phyloP scores from a whole-genome alignment of 23 red algal species.

The Porphyridium purpureum region DNA sequence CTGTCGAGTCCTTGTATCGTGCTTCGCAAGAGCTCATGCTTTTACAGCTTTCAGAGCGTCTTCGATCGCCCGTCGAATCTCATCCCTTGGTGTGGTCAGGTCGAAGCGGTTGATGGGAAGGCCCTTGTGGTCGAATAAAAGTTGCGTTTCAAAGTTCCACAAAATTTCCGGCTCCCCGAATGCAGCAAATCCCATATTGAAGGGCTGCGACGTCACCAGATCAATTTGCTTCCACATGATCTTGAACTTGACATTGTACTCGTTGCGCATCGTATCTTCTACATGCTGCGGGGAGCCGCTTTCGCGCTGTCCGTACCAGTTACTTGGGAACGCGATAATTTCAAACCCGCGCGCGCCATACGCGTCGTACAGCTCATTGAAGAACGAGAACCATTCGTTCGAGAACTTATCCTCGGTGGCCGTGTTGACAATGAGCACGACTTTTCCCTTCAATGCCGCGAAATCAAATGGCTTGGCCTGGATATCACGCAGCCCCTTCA shows the following conservation, averaged over 20 bases:
- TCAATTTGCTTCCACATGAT: constrained; percentile 26
- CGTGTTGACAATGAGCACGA: constrained; percentile 34
- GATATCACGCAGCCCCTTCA: constrained; percentile 3
- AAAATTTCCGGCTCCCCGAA: constrained; percentile 30
- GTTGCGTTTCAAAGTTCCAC: constrained; percentile 48
- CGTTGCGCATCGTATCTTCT: neutral
- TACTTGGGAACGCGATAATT: constrained; percentile 42
- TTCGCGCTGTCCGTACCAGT: constrained; percentile 53
- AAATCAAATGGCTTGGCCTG: constrained; percentile 14
- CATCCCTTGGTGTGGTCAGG: constrained; percentile 18
- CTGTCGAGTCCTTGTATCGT: no score
- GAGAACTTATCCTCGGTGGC: constrained; percentile 31
- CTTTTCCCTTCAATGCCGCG: constrained; percentile 7
- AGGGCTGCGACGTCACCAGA: constrained; percentile 21
- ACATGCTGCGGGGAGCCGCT: constrained; percentile 11
- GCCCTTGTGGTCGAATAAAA: constrained; percentile 26
- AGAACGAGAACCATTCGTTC: constrained; percentile 6
- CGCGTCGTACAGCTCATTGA: constrained; percentile 9
- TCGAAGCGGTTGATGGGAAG: constrained; percentile 25
- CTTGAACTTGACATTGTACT: constrained; percentile 7
- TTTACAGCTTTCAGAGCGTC: no score
- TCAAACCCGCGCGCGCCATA: constrained; percentile 18
- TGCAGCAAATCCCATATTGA: constrained; percentile 16
- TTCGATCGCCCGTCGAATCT: constrained; percentile 5
- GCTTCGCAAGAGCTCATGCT: no score